phyloP scores from a whole-genome alignment of 1,284 basidiomycete species.

The Wallemia mellicola region DNA sequence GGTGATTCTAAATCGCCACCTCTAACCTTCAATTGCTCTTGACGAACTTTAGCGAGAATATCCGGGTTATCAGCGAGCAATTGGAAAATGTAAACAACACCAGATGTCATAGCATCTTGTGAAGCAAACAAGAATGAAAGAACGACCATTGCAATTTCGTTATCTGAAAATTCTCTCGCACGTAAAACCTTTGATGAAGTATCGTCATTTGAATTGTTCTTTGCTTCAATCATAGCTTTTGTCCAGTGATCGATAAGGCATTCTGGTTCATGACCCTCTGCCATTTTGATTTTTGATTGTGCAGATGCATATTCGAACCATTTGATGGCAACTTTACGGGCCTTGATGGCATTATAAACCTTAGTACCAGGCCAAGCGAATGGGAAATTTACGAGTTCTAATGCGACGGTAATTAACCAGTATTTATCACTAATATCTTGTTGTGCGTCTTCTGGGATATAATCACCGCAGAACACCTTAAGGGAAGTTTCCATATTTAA shows the following conservation, averaged over 20 bases:
- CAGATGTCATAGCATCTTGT: slow-evolving; percentile 92
- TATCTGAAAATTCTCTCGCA: slow-evolving; percentile 60
- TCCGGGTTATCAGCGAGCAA: slow-evolving; percentile 79
- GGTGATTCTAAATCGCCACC: slow-evolving; percentile 45
- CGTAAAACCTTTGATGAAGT: slow-evolving; percentile 13
- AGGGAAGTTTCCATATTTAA: slow-evolving; percentile 96
- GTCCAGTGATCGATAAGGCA: slow-evolving; percentile 91
- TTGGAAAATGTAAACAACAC: slow-evolving; percentile 81
- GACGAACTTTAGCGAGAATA: slow-evolving; percentile 57
- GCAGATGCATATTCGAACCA: slow-evolving; percentile 54
- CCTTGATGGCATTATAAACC: slow-evolving; percentile 57
- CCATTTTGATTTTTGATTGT: slow-evolving; percentile 57
- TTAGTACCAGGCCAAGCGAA: slow-evolving; percentile 86
- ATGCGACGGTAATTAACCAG: slow-evolving; percentile 78
- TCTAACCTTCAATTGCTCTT: slow-evolving; percentile 64
- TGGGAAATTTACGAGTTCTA: slow-evolving; percentile 97
- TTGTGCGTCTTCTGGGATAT: slow-evolving; percentile 52
- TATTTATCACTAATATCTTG: slow-evolving; percentile 70
- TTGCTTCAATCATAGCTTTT: slow-evolving; percentile 29
- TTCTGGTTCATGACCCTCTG: slow-evolving; percentile 43
- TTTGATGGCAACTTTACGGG: slow-evolving; percentile 60
- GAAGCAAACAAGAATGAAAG: slow-evolving; percentile 92
- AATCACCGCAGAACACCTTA: slow-evolving; percentile 70
- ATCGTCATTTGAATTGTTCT: slow-evolving; percentile 37
- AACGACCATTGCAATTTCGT: slow-evolving; percentile 86